Base-by-base conservation (phyloP, 2,329 filamentous ascomycete species). In the Ophiocordyceps robertsii region DNA sequence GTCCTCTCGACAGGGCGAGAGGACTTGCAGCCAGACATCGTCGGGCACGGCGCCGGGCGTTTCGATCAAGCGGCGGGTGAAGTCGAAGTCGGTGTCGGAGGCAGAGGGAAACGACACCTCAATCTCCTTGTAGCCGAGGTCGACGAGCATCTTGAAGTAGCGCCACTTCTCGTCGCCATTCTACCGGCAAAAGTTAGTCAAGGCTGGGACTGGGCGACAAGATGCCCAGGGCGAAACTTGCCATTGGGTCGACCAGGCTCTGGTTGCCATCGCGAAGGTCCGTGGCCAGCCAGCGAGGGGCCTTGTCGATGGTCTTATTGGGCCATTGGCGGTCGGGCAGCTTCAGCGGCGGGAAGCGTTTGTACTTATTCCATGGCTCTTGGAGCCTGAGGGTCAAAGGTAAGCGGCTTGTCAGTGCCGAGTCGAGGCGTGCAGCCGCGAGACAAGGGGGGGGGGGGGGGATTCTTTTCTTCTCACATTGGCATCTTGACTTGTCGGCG, bases 71-170 rank as follows among this genome's bases (percentile, higher is more conserved):
- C 82, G 79, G 51, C 87, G 75, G 35, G 88, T 95, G 59, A 96
- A 96, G 69, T 95, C 86, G 68, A 89, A 96, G 67, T 96, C 92
- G 56, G 84, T 95, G 59, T 94, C 83, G 33, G 88, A 95, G 13
- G 90, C 88, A 0, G 88, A 94, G 40, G 90, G 90, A 66, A 95
- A 96, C 5, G 89, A 92, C 17, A 95, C 83, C 61, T 96, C 90
- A 51, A 96, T 95, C 66, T 96, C 90, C 67, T 95, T 96, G 73
- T 93, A 96, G 53, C 92, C 90, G 40, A 95, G 73, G 47, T 90
- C 80, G 55, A 82, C 78, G 42, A 96, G 77, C 87, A 94, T 93
- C 65, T 89, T 81, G 72, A 96, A 96, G 72, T 89, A 96, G 47
- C 73, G 72, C 78, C 84, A 92, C 68, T 96, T 96, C 70, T 95